Percentiles rank a stretch among this genome's conserved stretches.
Evolutionary conservation across 805 yeast species (phyloP).

Genomic region (Candida tallmaniae): DNA sequence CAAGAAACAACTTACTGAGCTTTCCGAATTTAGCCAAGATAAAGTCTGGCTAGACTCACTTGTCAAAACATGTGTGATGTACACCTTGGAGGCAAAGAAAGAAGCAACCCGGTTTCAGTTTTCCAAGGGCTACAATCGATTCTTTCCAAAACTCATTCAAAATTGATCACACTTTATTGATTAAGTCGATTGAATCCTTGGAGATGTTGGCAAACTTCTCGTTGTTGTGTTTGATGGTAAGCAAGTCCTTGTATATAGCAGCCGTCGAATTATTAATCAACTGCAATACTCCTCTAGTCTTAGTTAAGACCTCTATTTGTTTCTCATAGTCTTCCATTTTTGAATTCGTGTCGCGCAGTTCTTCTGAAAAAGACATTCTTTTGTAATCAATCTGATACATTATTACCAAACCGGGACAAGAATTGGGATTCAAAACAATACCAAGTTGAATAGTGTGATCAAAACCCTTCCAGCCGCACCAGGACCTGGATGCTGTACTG

Average conservation of each 20-base stretch:
- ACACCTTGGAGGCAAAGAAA: conserved; percentile 3
- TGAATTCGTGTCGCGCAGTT: not conserved
- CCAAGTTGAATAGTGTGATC: too few species aligned
- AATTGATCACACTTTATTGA: conserved; percentile 2
- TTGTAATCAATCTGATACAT: too few species aligned
- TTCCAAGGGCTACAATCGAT: conserved; percentile 8
- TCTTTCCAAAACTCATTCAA: conserved; percentile 8
- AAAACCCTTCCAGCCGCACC: too few species aligned
- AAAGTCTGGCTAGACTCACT: conserved; percentile 7
- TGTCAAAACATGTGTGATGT: conserved; percentile 11
- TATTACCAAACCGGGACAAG: not conserved
- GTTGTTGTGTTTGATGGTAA: conserved; percentile 8
- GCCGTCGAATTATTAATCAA: conserved; percentile 11
- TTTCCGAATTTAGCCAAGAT: not conserved
- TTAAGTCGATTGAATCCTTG: conserved; percentile 3
- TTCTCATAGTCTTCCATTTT: conserved; percentile 8
- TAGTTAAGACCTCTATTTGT: conserved; percentile 8
- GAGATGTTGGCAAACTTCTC: conserved; percentile 5
- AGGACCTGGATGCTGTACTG: too few species aligned
- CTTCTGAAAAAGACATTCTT: not conserved
- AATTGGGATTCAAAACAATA: not conserved
- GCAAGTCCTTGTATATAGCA: conserved; percentile 11
- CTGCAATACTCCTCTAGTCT: conserved; percentile 12
- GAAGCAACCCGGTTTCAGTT: not conserved
- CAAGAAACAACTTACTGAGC: conserved; percentile 4